These are phyloP conservation scores for Psophocarpus tetragonolobus DNA, from an alignment of 306 rosid genomes.

Conservation along the genomic window DNA sequence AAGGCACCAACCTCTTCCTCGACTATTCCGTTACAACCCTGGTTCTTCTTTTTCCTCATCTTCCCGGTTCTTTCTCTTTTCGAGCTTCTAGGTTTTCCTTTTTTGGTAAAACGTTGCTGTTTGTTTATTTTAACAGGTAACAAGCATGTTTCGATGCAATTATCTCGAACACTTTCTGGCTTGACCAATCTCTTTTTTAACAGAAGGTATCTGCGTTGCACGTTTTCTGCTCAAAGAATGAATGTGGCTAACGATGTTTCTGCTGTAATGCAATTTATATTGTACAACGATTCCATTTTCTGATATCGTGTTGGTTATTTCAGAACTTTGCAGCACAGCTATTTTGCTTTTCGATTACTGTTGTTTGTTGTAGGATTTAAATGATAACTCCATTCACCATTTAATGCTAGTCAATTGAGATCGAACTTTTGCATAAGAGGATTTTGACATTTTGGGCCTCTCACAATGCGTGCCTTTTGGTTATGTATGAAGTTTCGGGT, in stretches of 20 bases:
- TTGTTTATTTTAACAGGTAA: constrained; percentile 43
- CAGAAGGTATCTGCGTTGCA: constrained; percentile 55
- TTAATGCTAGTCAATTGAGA: not conserved
- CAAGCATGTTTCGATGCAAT: constrained; percentile 68
- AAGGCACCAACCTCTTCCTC: constrained; percentile 52
- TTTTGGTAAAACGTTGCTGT: not conserved
- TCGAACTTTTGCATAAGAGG: not conserved
- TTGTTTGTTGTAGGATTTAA: not conserved
- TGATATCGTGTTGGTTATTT: constrained; percentile 3
- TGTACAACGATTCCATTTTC: not conserved
- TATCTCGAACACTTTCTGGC: constrained; percentile 72
- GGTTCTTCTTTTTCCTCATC: constrained; percentile 35
- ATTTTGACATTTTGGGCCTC: not conserved
- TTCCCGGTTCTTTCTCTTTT: not conserved
- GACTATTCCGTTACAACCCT: constrained; percentile 48
- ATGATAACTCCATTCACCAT: not conserved
- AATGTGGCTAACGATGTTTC: not conserved
- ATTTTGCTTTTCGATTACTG: not conserved
- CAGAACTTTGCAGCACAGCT: not conserved
- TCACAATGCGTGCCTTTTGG: not conserved
- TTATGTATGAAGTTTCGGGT: not conserved
- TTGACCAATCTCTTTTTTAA: constrained; percentile 72
- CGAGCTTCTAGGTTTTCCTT: not conserved
- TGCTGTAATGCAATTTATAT: not conserved
- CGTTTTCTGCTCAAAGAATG: not conserved